Evolutionary conservation across 2,329 filamentous ascomycete species (phyloP).

Genomic region (Mollisia scopiformis): DNA sequence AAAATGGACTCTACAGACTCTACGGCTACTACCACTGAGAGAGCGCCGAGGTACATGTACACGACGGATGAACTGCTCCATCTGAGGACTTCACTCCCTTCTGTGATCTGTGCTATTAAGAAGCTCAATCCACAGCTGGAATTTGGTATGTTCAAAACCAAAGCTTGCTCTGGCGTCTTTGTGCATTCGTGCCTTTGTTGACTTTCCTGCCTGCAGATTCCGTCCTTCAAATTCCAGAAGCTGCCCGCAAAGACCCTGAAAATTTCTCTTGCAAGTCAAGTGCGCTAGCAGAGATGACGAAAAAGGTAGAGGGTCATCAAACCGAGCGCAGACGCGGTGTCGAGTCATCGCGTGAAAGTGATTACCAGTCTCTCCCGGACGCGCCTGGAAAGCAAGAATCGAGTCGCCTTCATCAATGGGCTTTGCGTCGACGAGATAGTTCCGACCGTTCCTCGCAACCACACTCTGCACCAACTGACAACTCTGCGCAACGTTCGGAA

Average conservation of each 20-base stretch:
- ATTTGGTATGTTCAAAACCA: constrained; percentile 25
- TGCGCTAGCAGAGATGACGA: constrained; percentile 26
- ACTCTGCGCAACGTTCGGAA: constrained; percentile 59
- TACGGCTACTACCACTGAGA: neutral
- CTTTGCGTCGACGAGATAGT: constrained; percentile 33
- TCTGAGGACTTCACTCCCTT: constrained; percentile 29
- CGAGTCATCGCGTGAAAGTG: constrained; percentile 27
- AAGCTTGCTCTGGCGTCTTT: neutral
- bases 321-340: constrained; percentile 13
- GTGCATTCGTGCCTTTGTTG: neutral
- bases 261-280: constrained; percentile 26
- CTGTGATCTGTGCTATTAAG: constrained; percentile 25
- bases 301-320: constrained; percentile 12
- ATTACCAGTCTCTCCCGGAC: constrained; percentile 7
- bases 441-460: constrained; percentile 39
- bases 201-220: constrained; percentile 18
- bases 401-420: constrained; percentile 32
- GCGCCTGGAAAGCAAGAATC: constrained; percentile 12
- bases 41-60: constrained; percentile 31
- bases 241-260: constrained; percentile 26
- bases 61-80: constrained; percentile 29
- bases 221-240: constrained; percentile 30
- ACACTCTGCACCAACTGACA: constrained; percentile 56
- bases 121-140: constrained; percentile 33
- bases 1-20: neutral